Evolutionary conservation across 805 yeast species (phyloP).

Genomic region (Wickerhamiella siamensis): DNA sequence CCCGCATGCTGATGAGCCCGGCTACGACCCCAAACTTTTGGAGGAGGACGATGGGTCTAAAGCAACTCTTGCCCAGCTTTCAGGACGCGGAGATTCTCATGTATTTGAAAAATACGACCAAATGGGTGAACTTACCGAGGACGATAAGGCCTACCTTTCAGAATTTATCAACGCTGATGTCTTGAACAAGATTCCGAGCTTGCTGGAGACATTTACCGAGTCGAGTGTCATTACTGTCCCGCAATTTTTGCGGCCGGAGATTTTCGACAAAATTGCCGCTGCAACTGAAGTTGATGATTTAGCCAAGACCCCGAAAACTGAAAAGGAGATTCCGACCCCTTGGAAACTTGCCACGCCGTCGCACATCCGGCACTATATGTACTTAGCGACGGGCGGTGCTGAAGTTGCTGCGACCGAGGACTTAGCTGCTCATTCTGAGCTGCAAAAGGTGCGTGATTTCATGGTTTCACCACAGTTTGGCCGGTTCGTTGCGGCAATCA

Average conservation of each 20-base stretch:
- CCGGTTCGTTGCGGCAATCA: slow-evolving; percentile 51
- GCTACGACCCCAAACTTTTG: slow-evolving; percentile 42
- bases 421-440: slow-evolving; percentile 18
- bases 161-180: slow-evolving; percentile 45
- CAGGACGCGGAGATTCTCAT: slow-evolving; percentile 60
- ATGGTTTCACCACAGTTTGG: slow-evolving; percentile 48
- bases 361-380: slow-evolving; percentile 77
- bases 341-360: slow-evolving; percentile 93
- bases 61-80: slow-evolving; percentile 56
- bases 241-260: slow-evolving; percentile 45
- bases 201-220: slow-evolving; percentile 42
- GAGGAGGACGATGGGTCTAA: slow-evolving; percentile 65
- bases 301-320: slow-evolving; percentile 10
- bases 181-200: slow-evolving; percentile 27
- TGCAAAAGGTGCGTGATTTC: slow-evolving; percentile 43
- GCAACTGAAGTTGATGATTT: slow-evolving; percentile 41
- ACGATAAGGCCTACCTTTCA: slow-evolving; percentile 37
- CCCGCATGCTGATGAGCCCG: slow-evolving; percentile 86
- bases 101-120: slow-evolving; percentile 4
- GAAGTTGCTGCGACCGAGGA: slow-evolving; percentile 6
- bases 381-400: slow-evolving; percentile 38
- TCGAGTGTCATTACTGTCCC: slow-evolving; percentile 58
- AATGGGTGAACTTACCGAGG: slow-evolving; percentile 20
- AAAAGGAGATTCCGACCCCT: slow-evolving; percentile 29
- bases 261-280: slow-evolving; percentile 33